A percentile compares a stretch with the other conserved stretches of the same genome.
Evolutionary conservation across 441 rosid genomes (phyloP).

Genomic region (Eruca vesicaria): DNA sequence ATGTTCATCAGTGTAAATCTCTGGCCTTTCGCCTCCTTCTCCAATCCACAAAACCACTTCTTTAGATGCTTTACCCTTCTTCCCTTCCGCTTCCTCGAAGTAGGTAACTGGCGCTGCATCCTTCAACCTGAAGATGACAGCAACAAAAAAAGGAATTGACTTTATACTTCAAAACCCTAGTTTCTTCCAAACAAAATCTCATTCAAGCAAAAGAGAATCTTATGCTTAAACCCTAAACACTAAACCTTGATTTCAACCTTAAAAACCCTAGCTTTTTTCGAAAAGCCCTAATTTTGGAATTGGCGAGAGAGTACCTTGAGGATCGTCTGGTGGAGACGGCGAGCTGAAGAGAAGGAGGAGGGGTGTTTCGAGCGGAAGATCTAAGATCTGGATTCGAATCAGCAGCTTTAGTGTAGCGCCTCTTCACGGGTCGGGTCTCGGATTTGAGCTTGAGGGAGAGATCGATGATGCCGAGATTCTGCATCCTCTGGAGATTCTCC

Average conservation of each 20-base stretch:
- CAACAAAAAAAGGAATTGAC: neutral
- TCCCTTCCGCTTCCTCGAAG: constrained; percentile 41
- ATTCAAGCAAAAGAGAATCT: neutral
- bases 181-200: neutral
- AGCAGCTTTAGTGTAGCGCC: constrained; percentile 15
- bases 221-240: neutral
- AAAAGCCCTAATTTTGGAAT: neutral
- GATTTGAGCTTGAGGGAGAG: constrained; percentile 59
- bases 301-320: constrained; percentile 54
- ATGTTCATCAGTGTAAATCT: constrained; percentile 72
- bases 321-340: constrained; percentile 50
- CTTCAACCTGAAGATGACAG: constrained; percentile 49
- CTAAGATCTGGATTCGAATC: constrained; percentile 12
- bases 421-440: constrained; percentile 26
- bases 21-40: constrained; percentile 61
- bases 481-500: constrained; percentile 62
- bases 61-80: constrained; percentile 31
- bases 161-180: neutral
- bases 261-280: neutral
- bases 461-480: constrained; percentile 61
- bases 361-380: neutral
- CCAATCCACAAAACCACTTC: constrained; percentile 12
- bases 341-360: constrained; percentile 20
- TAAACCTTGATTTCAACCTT: neutral
- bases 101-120: constrained; percentile 56